Evolutionary conservation across 768 basidiomycete species (phyloP).

Genomic region (Clathrus columnatus): DNA sequence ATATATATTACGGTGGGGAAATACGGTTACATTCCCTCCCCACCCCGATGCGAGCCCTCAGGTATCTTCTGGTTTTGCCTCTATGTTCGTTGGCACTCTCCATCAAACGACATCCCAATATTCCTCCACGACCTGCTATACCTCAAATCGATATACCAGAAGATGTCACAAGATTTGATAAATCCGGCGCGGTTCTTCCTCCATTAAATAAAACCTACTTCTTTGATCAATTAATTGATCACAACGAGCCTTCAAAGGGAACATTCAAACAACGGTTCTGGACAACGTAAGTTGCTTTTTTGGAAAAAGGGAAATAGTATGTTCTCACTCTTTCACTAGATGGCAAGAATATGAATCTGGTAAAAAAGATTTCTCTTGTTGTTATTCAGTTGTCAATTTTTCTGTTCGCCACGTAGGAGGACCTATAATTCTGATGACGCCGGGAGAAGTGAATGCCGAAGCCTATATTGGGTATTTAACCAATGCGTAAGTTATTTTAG

Average conservation of each 20-base stretch:
- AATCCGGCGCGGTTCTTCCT: slow-evolving; percentile 17
- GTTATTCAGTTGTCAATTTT: slow-evolving; percentile 31
- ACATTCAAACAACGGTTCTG: slow-evolving; percentile 75
- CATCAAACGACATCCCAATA: slow-evolving; percentile 1
- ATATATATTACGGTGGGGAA: no score
- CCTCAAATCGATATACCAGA: background rate
- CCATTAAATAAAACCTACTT: slow-evolving; percentile 32
- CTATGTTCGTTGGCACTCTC: background rate
- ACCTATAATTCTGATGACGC: slow-evolving; percentile 56
- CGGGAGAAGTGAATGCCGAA: slow-evolving; percentile 54
- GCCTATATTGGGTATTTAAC: slow-evolving; percentile 45
- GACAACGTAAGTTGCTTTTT: slow-evolving; percentile 38
- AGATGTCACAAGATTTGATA: background rate
- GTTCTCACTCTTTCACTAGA: background rate
- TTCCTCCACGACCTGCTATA: background rate
- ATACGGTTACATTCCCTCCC: no score
- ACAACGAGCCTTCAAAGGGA: slow-evolving; percentile 47
- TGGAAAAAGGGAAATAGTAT: background rate
- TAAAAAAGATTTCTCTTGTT: background rate
- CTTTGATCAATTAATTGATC: slow-evolving; percentile 50
- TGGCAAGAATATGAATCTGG: slow-evolving; percentile 5
- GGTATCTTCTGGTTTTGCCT: no score
- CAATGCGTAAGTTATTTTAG: slow-evolving; percentile 25
- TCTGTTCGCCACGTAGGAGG: slow-evolving; percentile 43
- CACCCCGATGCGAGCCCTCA: no score